Evolutionary conservation across 768 basidiomycete genomes (phyloP).

Genomic region (Neoboletus subvelutipes): DNA sequence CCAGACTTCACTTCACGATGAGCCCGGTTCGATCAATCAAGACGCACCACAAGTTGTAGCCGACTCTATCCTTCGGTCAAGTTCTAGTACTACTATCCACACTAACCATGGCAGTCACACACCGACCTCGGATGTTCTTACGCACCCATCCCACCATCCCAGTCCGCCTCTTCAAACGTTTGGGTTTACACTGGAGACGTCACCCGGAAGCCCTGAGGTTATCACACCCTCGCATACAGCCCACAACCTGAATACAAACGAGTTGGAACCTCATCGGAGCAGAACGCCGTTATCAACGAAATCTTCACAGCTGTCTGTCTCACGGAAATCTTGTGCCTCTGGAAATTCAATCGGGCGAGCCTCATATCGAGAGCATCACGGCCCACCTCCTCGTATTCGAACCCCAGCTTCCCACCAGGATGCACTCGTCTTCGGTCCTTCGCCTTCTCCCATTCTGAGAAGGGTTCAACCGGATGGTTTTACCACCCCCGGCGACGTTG

Average conservation of each 20-base stretch:
- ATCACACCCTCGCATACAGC: not conserved
- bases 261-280: constrained; percentile 1
- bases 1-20: constrained; percentile 17
- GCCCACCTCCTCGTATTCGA: constrained; percentile 12
- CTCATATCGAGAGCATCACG: constrained; percentile 23
- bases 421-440: not conserved
- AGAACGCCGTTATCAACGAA: constrained; percentile 10
- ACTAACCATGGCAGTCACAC: not conserved
- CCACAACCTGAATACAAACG: not conserved
- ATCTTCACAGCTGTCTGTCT: constrained; percentile 17
- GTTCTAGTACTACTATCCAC: not conserved
- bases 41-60: not conserved
- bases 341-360: constrained; percentile 20
- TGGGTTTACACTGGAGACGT: not conserved
- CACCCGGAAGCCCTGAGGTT: not conserved
- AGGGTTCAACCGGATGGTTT: not conserved
- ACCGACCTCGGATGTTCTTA: not conserved
- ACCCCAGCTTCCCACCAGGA: constrained; percentile 3
- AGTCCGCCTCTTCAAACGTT: constrained; percentile 1
- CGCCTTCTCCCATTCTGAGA: not conserved
- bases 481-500: not conserved
- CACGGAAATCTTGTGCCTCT: constrained; percentile 16
- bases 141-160: not conserved
- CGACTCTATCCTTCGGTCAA: not conserved
- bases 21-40: constrained; percentile 9